phyloP scores from a whole-genome alignment of 768 basidiomycete genomes.

The Termitomyces sp. region DNA sequence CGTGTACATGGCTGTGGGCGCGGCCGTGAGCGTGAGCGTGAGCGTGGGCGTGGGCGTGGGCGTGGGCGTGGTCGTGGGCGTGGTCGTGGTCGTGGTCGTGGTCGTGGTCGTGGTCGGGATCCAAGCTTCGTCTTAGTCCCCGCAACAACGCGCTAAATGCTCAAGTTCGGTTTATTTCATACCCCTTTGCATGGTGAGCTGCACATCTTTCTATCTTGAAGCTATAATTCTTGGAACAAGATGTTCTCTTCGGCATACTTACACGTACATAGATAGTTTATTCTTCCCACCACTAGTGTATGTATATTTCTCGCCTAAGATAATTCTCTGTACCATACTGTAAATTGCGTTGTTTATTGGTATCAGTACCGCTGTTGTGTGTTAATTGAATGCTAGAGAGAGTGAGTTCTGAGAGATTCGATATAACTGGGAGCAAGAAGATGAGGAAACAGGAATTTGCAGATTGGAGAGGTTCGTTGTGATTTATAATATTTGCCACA shows the following conservation, averaged over 20 bases:
- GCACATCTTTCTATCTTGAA: not conserved
- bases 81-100: constrained; percentile 24
- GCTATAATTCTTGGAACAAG: not conserved
- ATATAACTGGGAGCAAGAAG: too few relatives aligned
- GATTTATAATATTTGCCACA: constrained; percentile 4
- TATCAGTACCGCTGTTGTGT: not conserved
- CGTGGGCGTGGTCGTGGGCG: constrained; percentile 24
- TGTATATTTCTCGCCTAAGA: not conserved
- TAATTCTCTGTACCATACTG: not conserved
- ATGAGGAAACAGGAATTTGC: too few relatives aligned
- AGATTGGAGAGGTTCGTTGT: too few relatives aligned
- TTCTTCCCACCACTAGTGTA: not conserved
- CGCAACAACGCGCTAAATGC: constrained; percentile 9
- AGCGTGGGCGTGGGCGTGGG: constrained; percentile 30
- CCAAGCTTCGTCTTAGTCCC: constrained; percentile 1
- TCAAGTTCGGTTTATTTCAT: not conserved
- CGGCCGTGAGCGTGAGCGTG: constrained; percentile 23
- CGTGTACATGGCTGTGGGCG: constrained; percentile 29
- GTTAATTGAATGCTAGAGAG: too few relatives aligned
- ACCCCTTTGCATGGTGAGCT: not conserved
- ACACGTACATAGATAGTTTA: not conserved
- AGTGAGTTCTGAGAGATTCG: too few relatives aligned
- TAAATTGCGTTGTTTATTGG: not conserved
- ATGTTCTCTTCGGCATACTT: not conserved
- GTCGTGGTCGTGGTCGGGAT: constrained; percentile 22